Conservation (phyloP, 495 filamentous ascomycete species). For the Cudoniella acicularis region DNA sequence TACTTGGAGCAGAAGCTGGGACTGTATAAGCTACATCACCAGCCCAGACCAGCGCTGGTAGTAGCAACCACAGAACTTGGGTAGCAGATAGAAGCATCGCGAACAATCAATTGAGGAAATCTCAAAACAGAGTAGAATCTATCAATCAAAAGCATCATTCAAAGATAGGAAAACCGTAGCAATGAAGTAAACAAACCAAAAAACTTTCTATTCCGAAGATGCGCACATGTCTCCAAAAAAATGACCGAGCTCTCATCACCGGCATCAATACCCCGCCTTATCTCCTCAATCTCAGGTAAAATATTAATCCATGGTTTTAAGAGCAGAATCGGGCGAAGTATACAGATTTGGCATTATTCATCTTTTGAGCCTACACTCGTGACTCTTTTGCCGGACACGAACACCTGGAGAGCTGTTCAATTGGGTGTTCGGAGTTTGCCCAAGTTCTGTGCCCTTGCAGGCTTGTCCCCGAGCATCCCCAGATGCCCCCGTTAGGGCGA, state of each 20-base stretch:
- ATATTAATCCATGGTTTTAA: not conserved
- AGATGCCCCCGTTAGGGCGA: not conserved
- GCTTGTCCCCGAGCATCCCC: not conserved
- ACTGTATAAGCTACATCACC: constrained; percentile 17
- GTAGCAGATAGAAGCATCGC: not conserved
- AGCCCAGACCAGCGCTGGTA: not conserved
- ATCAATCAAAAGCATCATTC: not conserved
- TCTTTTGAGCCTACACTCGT: not conserved
- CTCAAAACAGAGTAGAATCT: no score
- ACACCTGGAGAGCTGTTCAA: not conserved
- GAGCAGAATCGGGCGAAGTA: not conserved
- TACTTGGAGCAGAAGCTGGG: constrained; percentile 11
- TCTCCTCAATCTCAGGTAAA: not conserved
- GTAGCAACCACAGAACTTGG: constrained; percentile 6
- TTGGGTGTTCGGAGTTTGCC: not conserved
- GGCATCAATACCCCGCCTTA: not conserved
- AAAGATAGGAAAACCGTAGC: not conserved
- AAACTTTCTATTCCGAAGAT: not conserved
- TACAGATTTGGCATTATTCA: not conserved
- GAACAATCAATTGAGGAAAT: not conserved
- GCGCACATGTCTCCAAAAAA: not conserved
- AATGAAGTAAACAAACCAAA: not conserved
- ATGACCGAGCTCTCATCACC: not conserved
- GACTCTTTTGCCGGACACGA: not conserved
- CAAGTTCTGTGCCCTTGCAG: not conserved